A percentile compares a stretch with the other conserved stretches of the same genome.
phyloP scores from a whole-genome alignment of 495 filamentous ascomycete species.

The Margaritispora aquatica region DNA sequence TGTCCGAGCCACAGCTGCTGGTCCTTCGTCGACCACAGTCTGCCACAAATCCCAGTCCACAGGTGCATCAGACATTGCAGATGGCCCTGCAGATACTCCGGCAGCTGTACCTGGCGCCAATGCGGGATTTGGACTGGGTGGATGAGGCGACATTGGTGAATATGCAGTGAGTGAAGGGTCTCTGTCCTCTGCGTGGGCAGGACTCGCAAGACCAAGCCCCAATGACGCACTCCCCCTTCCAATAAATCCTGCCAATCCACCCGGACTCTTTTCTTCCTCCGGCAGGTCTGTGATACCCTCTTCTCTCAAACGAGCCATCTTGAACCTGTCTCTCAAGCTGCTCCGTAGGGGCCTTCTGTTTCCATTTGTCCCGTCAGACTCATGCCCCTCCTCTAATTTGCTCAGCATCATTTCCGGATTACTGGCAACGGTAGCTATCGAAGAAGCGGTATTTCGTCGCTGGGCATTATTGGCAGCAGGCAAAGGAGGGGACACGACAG shows the following conservation, averaged over 20 bases:
- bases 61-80: constrained; percentile 51
- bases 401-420: constrained; percentile 68
- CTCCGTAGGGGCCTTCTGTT: constrained; percentile 49
- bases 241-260: constrained; percentile 33
- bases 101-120: constrained; percentile 79
- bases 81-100: constrained; percentile 65
- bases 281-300: constrained; percentile 54
- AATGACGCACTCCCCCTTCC: constrained; percentile 38
- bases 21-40: constrained; percentile 86
- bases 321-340: constrained; percentile 81
- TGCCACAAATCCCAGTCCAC: constrained; percentile 99
- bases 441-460: constrained; percentile 67
- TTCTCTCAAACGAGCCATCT: constrained; percentile 72
- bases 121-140: constrained; percentile 44
- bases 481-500: constrained; percentile 41
- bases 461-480: constrained; percentile 30
- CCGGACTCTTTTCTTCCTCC: constrained; percentile 41
- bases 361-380: constrained; percentile 39
- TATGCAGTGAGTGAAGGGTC: constrained; percentile 33
- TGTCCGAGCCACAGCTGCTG: constrained; percentile 73
- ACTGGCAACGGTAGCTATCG: constrained; percentile 65
- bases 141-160: constrained; percentile 41
- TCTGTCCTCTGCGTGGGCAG: constrained; percentile 50
- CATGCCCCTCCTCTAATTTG: constrained; percentile 61
- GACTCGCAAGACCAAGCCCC: constrained; percentile 47